phyloP scores from a whole-genome alignment of 2,329 filamentous ascomycete species.

The Xylariaceae sp. region DNA sequence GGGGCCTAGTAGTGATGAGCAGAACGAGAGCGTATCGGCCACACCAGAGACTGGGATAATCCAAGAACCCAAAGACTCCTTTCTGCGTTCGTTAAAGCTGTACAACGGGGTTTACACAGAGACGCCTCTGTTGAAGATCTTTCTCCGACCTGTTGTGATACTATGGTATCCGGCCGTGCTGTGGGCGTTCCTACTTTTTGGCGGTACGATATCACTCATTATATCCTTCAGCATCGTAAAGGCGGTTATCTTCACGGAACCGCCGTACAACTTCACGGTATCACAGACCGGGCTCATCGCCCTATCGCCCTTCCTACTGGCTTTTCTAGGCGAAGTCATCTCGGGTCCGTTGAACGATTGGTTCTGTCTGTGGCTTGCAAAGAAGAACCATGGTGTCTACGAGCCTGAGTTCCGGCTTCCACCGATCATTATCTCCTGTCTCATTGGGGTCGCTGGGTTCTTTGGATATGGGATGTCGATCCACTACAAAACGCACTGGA shows the following conservation, averaged over 20 bases:
- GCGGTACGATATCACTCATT: slow-evolving; percentile 37
- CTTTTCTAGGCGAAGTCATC: slow-evolving; percentile 41
- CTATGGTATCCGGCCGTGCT: slow-evolving; percentile 47
- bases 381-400: slow-evolving; percentile 47
- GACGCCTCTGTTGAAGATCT: slow-evolving; percentile 38
- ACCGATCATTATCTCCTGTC: slow-evolving; percentile 36
- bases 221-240: slow-evolving; percentile 45
- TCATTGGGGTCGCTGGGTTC: slow-evolving; percentile 41
- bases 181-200: slow-evolving; percentile 47
- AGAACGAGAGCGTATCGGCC: slow-evolving; percentile 14
- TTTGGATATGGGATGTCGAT: slow-evolving; percentile 44
- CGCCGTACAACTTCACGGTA: slow-evolving; percentile 48
- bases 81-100: slow-evolving; percentile 31
- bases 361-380: slow-evolving; percentile 41
- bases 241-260: slow-evolving; percentile 43
- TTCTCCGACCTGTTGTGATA: slow-evolving; percentile 42
- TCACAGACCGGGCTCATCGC: slow-evolving; percentile 46
- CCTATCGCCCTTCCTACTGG: slow-evolving; percentile 45
- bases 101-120: slow-evolving; percentile 35
- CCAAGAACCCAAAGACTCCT: slow-evolving; percentile 31
- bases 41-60: slow-evolving; percentile 24
- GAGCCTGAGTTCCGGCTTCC: slow-evolving; percentile 48
- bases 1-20: slow-evolving; percentile 14
- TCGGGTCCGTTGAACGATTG: slow-evolving; percentile 44
- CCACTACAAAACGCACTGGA: slow-evolving; percentile 43